A percentile compares a stretch with the other conserved stretches of the same genome.
These are phyloP conservation scores for Solanum chiquidenum DNA, from an alignment of 257 asterid genomes.

Conservation along the genomic window DNA sequence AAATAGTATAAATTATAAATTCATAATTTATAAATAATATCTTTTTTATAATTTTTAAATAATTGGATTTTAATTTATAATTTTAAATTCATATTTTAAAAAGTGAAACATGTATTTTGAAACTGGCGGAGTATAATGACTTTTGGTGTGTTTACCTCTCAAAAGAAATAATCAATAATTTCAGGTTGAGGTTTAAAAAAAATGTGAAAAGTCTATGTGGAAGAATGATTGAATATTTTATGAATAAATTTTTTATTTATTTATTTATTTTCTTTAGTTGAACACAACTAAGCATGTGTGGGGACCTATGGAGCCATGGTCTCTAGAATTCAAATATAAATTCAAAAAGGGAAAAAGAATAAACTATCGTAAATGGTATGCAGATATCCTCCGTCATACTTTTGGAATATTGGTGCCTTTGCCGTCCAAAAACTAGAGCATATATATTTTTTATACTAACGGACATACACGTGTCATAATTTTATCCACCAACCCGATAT, in stretches of 20 bases:
- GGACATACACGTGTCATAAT: too few species aligned
- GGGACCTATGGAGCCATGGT: neutral
- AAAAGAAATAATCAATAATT: neutral
- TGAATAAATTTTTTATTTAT: neutral
- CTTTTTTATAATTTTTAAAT: neutral
- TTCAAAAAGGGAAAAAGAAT: neutral
- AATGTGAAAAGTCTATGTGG: neutral
- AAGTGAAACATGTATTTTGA: too few species aligned
- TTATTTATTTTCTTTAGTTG: neutral
- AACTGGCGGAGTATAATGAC: fast-evolving
- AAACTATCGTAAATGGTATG: too few species aligned
- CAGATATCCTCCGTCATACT: fast-evolving
- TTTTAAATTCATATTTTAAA: too few species aligned
- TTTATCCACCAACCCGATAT: fast-evolving
- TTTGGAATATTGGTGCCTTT: fast-evolving
- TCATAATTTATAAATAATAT: too few species aligned
- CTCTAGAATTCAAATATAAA: neutral
- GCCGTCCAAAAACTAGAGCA: fast-evolving
- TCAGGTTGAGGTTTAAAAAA: neutral
- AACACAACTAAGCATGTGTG: neutral
- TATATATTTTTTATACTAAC: too few species aligned
- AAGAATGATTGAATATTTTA: neutral
- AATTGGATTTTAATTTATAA: neutral
- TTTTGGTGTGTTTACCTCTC: neutral
- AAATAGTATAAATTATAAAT: too few species aligned